Base-by-base conservation (phyloP, 495 filamentous ascomycete species). In the Schizothecium vesticola region DNA sequence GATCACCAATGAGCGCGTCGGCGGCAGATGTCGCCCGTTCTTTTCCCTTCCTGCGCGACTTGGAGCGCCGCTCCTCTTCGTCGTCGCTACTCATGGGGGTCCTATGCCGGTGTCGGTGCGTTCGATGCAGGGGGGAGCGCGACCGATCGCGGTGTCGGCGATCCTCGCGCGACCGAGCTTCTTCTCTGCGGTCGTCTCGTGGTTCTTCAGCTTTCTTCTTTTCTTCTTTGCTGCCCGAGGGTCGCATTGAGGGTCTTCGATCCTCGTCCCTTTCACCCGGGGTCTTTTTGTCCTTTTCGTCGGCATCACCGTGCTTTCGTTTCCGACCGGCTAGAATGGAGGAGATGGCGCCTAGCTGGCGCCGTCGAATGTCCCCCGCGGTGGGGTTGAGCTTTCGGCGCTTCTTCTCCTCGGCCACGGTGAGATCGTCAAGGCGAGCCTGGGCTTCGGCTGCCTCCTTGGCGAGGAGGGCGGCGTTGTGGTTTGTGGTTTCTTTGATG, bases 391-490 rank as follows among this genome's bases (percentile, higher is more conserved):
- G 65, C 67, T 73, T 81, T 66, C 75, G 76, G 60, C 78, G 72
- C 69, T 78, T 81, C 51, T 70, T 74, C 58, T 79, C 76, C 31
- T 81, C 80, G 11, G 76, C 78, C 55, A 77, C 74, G 25, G 80
- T 80, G 26, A 84, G 75, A 28, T 79, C 72, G 43, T 81, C 77
- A 16, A 87, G 79, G 29, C 81, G 83, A 60, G 71, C 76, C 60
- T 83, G 80, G 10, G 82, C 77, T 80, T 82, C 88, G 74, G 69
- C 86, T 55, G 89, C 87, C 75, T 98, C 94, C 70, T 90, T 97
- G 0, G 89, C 92, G 56, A 90, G 86, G 64, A 97, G 82, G 7
- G 93, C 91, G 13, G 91, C 86, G 85, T 99, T 99, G 78, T 99
- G 95, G 63, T 71, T 91, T 68, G 95, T 91, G 1, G 92, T 94